These are phyloP conservation scores for Eimeria praecox DNA, from an alignment of 169 alveolate genomes.

Conservation along the genomic window DNA sequence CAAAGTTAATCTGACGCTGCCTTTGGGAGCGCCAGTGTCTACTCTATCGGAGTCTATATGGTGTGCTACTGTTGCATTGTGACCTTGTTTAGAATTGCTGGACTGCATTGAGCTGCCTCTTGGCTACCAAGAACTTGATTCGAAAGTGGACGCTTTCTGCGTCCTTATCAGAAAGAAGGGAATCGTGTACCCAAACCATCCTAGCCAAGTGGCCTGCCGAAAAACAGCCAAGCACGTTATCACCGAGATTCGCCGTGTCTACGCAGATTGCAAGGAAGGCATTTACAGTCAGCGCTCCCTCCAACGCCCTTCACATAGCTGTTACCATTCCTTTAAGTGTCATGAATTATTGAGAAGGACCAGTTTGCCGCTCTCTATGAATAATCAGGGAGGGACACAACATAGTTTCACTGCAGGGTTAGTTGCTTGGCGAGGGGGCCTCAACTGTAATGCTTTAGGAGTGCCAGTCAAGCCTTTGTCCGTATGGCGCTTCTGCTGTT, in stretches of 20 bases:
- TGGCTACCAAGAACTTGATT: constrained; percentile 59
- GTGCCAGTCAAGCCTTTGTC: background rate
- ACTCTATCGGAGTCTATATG: background rate
- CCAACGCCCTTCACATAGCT: background rate
- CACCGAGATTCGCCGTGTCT: constrained; percentile 25
- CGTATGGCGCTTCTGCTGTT: background rate
- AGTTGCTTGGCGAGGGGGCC: background rate
- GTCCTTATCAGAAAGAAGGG: background rate
- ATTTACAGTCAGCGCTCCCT: constrained; percentile 21
- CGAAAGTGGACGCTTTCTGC: constrained; percentile 14
- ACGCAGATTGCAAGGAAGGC: background rate
- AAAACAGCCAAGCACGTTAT: constrained; percentile 31
- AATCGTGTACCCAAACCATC: constrained; percentile 36
- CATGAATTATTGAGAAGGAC: background rate
- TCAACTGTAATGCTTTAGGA: background rate
- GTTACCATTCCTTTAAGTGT: background rate
- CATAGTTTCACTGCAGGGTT: background rate
- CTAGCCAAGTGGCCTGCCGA: constrained; percentile 47
- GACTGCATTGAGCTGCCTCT: constrained; percentile 52
- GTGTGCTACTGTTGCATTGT: background rate
- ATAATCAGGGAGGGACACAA: background rate
- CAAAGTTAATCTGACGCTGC: background rate
- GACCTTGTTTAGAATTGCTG: constrained; percentile 17
- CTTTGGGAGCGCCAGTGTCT: background rate
- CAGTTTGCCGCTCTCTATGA: background rate